Base-by-base conservation (phyloP, 2,329 filamentous ascomycete genomes). In the Colletotrichum simmondsii region DNA sequence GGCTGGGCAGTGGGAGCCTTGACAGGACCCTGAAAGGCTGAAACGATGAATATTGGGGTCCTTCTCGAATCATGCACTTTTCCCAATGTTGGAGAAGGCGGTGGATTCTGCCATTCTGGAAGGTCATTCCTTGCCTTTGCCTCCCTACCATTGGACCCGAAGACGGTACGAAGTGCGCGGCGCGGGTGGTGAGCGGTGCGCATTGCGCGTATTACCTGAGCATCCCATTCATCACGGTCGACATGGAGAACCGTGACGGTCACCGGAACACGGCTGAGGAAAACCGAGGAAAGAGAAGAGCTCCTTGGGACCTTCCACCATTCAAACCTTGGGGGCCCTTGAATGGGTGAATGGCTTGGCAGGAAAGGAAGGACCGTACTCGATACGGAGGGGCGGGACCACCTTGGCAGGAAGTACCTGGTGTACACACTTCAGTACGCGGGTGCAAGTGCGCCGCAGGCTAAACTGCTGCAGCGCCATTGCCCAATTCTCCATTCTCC, bases 21-120 rank as follows among this genome's bases (percentile, higher is more conserved):
- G 65, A 70, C 54, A 65, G 66, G 70, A 72, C 70, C 66, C 70
- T 72, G 70, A 70, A 70, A 70, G 60, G 32, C 60, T 72, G 70
- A 72, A 72, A 72, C 70, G 42, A 64, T 7, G 42, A 60, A 60
- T 49, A 60, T 60, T 42, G 66, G 70, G 69, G 54, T 52, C 54
- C 22, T 35, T 58, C 53, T 26, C 35, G 54, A 72, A 35, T 72
- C 70, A 72, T 65, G 70, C 65, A n/a, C 65, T 60, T 42, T 35
- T 35, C 19, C 37, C 37, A 42, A 42, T 19, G 37, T 8, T 42
- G 37, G 37, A 54, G 24, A 54, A 54, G 16, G 37, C 14, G 37
- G 37, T 42, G 37, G 16, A 19, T 42, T 42, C 32, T 35, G 32
- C 32, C 32, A 35, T 35, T 42, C 37, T 42, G 37, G 37, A 19